Base-by-base conservation (phyloP, 2,329 filamentous ascomycete genomes). In the Sclerotinia nivalis region DNA sequence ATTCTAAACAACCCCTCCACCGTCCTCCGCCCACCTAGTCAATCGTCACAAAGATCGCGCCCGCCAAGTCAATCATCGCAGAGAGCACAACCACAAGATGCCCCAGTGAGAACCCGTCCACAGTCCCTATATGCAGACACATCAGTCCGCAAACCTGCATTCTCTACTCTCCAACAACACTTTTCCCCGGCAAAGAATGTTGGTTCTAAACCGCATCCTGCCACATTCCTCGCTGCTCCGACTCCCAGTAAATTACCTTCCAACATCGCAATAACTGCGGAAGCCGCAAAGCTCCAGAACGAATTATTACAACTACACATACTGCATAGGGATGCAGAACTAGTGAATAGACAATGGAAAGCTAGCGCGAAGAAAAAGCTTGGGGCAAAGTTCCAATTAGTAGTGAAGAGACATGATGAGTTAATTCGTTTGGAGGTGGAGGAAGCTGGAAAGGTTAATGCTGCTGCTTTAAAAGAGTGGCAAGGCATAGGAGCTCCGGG, bases 261-360 rank as follows among this genome's bases (percentile, higher is more conserved):
- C 75, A 89, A 89, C 76, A 79, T 89, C 20, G 86, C 86, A 67
- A 80, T 85, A 40, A 86, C 86, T 1, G 86, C 85, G 66, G 87
- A 89, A 78, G 88, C 84, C 10, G 83, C 82, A 62, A 84, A 83
- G 50, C 80, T 89, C 9, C 89, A 91, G 77, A 85, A 88, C 2
- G 87, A 90, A 76, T 82, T 92, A 2, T 80, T 92, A 34, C 88
- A 91, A 75, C 81, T 91, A 10, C 87, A 89, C 62, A 80, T 91
- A 10, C 78, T 92, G 31, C 89, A 91, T 77, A 84, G 85, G 72
- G 84, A 85, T 67, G 84, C 86, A 4, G 78, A 78, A 1, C 71
- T 77, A 4, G 83, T 83, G 0, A 76, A 82, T 1, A 75, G 77
- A 4, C 80, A 83, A 68, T 91, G 88, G 87, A 83, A 84, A 71